Percentiles rank a stretch among this genome's conserved stretches.
phyloP scores from a whole-genome alignment of 2,329 filamentous ascomycete genomes.

The Ophiostoma triangulosporum region DNA sequence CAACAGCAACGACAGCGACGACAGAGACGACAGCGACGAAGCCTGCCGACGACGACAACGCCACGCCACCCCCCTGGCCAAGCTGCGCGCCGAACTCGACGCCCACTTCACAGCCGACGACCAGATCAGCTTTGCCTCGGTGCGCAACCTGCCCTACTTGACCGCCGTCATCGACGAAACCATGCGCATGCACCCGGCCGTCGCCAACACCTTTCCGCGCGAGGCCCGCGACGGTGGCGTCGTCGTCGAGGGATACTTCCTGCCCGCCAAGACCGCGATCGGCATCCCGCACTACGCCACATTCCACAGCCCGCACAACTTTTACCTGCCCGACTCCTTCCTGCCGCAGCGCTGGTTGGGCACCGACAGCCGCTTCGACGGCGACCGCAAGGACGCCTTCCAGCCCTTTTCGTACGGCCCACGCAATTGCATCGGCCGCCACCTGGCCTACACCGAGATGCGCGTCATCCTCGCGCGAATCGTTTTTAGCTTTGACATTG shows the following conservation, averaged over 20 bases:
- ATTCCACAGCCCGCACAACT: conserved; percentile 27
- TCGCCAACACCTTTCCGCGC: conserved; percentile 18
- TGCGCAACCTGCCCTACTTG: conserved; percentile 20
- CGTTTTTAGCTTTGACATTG: too few species aligned
- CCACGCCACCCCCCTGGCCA: conserved; percentile 17
- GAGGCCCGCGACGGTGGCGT: conserved; percentile 9
- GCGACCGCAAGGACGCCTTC: conserved; percentile 28
- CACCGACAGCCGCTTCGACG: conserved; percentile 22
- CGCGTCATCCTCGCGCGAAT: too few species aligned
- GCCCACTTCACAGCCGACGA: conserved; percentile 24
- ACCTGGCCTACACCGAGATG: conserved; percentile 34
- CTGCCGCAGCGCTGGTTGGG: conserved; percentile 34
- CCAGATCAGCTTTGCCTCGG: conserved; percentile 19
- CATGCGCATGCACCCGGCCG: conserved; percentile 24
- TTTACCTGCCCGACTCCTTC: conserved; percentile 24
- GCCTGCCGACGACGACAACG: too few species aligned
- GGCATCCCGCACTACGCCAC: conserved; percentile 18
- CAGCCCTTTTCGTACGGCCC: conserved; percentile 36
- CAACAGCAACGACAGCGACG: too few species aligned
- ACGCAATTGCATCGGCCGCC: conserved; percentile 36
- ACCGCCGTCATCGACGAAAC: too few species aligned
- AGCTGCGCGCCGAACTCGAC: too few species aligned
- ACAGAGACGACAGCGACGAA: too few species aligned
- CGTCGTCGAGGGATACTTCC: conserved; percentile 3
- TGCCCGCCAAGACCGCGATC: conserved; percentile 15